Evolutionary conservation across 73 alveolate species (phyloP), one percentile per base, ranked within the genome.

Genomic region (Tetrahymena thermophila): DNA sequence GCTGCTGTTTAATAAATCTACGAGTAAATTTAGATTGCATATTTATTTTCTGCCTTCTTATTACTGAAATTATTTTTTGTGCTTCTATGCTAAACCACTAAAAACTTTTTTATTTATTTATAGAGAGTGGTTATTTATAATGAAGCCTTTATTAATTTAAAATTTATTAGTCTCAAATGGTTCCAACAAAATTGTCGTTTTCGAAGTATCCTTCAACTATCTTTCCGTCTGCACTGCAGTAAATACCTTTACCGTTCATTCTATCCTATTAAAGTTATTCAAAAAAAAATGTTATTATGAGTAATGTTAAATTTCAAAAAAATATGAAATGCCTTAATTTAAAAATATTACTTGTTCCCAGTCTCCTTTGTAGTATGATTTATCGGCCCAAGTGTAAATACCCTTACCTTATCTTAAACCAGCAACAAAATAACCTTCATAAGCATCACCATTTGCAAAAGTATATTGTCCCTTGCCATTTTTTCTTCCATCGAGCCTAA

Each of bases 401-500:
- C 99, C 99, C 94, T 98, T 97, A 71, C 99, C 99, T 57, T 96
- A 94, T 94, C 97, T 96, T 94, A 94, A 94, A 10, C 97, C 97
- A 94, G 94, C 96, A 23, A 84, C 85, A 40, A 93, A 96, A 43
- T 71, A 44, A 34, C 97, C 97, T 84, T 96, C 97, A 96, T 85
- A 96, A 25, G 93, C 71, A 94, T 96, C 97, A 17, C 95, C 97
- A 94, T 96, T 96, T 31, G 96, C 96, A 94, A 96, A 96, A 43
- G 35, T 94, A 31, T 96, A 96, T 38, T 94, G 34, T 25, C 97
- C 97, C 28, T 96, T 96, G 37, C 97, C 97, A 96, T 94, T 96
- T 43, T 96, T 96, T 94, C 96, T 94, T 21, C 97, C 97, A 42
- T 94, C 85, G 38, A 94, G 94, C 97, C 97, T 71, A 28, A 71